phyloP scores from a whole-genome alignment of 179 eudicot genomes.

The Corrigiola litoralis region DNA sequence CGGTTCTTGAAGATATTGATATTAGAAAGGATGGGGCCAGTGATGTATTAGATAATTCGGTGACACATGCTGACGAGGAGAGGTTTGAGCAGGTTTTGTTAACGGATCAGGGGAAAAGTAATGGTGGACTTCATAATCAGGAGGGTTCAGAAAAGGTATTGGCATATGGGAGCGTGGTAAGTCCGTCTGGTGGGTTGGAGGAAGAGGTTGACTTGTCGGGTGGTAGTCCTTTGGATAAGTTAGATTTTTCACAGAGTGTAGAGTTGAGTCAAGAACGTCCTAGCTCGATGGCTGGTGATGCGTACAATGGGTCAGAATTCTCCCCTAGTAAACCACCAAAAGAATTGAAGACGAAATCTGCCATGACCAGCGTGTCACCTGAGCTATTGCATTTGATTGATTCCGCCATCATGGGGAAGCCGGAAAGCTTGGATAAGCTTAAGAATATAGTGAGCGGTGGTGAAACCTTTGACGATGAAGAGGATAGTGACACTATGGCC shows the following conservation, averaged over 20 bases:
- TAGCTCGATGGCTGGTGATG: constrained; percentile 40
- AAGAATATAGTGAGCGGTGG: constrained; percentile 74
- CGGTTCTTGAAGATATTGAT: constrained; percentile 19
- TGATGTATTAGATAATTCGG: constrained; percentile 26
- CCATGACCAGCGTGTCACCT: constrained; percentile 82
- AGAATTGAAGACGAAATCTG: constrained; percentile 56
- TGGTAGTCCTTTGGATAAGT: constrained; percentile 25
- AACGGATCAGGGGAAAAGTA: constrained; percentile 41
- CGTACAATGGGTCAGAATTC: constrained; percentile 34
- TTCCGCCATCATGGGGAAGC: constrained; percentile 98
- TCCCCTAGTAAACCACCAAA: constrained; percentile 58
- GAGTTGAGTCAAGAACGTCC: constrained; percentile 34
- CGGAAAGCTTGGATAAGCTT: constrained; percentile 83
- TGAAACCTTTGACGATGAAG: constrained; percentile 61
- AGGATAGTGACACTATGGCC: constrained; percentile 56
- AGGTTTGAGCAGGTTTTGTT: constrained; percentile 76
- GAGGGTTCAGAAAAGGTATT: constrained; percentile 24
- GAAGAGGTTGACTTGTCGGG: constrained; percentile 37
- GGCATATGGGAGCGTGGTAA: constrained; percentile 31
- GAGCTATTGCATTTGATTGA: constrained; percentile 95
- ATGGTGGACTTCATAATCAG: constrained; percentile 19
- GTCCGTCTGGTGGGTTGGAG: constrained; percentile 40
- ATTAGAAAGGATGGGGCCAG: constrained; percentile 12
- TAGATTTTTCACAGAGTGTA: constrained; percentile 35
- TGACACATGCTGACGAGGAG: constrained; percentile 36